Base-by-base conservation (phyloP, 192 early-diverging fungal genomes). In the Coemansia sp. region DNA sequence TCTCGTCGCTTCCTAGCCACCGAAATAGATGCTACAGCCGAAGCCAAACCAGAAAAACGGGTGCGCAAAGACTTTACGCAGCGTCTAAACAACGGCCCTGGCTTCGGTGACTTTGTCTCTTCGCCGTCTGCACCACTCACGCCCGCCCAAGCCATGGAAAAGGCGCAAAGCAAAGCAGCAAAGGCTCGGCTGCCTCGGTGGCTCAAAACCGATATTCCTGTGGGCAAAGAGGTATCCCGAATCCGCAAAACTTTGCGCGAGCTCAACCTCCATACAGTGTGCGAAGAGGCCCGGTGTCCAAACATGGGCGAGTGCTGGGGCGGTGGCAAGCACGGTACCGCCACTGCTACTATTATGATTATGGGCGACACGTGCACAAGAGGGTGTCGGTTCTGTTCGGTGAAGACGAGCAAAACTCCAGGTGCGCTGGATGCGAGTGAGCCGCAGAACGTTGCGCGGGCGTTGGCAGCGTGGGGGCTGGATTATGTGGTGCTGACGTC, bases 291-390 rank as follows among this genome's bases (percentile, higher is more conserved):
- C 43, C 83, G 90, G 64, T 98, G 96, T 76, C 96, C 96, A 24
- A 98, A 98, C 79, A 95, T 98, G 76, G 92, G 95, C 41, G 96
- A 98, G 73, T 98, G 96, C 83, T 98, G 96, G 96, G 95, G 95
- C 62, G 95, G 94, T 29, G 94, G 94, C 60, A 92, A 96, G 73
- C 88, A 92, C 72, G 86, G 90, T 43, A 97, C 94, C 19, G 94
- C 96, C 2, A 98, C 96, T 2, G 96, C 96, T 0, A 98, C 96
- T 7, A 96, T 98, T 60, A 98, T 96, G 93, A 85, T 98, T 67
- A 96, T 98, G 94, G 96, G 96, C 57, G 94, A 95, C 69, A 93
- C 94, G 72, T 98, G 96, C 79, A 98, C 96, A 5, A 87, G 96
- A 58, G 96, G 95, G 0, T 98, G 96, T 79, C 84, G 96, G 47